These are phyloP conservation scores for Gymnopilus dilepis DNA, from an alignment of 768 basidiomycete genomes.

Conservation along the genomic window DNA sequence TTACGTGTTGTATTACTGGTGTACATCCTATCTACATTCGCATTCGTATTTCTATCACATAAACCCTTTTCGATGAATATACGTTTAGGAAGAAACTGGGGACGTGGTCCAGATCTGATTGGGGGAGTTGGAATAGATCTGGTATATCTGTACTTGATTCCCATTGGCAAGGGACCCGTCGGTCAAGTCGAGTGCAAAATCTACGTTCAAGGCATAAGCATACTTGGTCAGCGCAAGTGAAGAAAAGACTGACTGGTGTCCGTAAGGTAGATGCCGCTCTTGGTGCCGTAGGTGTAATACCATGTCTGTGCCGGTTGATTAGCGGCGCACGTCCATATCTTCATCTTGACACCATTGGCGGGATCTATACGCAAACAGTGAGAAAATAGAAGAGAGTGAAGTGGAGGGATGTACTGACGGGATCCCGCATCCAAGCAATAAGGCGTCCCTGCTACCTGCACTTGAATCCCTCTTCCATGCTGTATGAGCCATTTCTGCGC, in stretches of 20 bases:
- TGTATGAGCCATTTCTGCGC: constrained; percentile 30
- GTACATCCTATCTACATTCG: not conserved
- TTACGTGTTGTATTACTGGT: not conserved
- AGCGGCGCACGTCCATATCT: constrained; percentile 19
- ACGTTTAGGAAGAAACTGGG: not conserved
- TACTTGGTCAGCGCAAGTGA: too few species aligned
- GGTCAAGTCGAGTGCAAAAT: constrained; percentile 36
- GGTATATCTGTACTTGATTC: constrained; percentile 35
- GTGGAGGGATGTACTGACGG: constrained; percentile 16
- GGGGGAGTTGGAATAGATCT: constrained; percentile 27
- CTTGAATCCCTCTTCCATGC: constrained; percentile 16
- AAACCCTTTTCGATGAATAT: not conserved
- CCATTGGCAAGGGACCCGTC: constrained; percentile 33
- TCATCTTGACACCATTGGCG: constrained; percentile 34
- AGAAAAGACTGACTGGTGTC: constrained; percentile 21
- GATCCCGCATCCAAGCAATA: constrained; percentile 31
- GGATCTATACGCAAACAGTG: constrained; percentile 22
- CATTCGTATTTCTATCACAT: not conserved
- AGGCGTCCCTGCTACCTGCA: constrained; percentile 26
- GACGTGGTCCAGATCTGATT: constrained; percentile 37
- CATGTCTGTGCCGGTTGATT: constrained; percentile 31
- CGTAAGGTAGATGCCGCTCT: constrained; percentile 25
- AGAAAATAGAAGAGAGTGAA: not conserved
- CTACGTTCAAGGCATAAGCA: not conserved
- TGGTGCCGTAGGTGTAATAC: constrained; percentile 13